These are phyloP conservation scores for Oenanthe sinensis DNA, from an alignment of 129 eudicot species.

Conservation along the genomic window DNA sequence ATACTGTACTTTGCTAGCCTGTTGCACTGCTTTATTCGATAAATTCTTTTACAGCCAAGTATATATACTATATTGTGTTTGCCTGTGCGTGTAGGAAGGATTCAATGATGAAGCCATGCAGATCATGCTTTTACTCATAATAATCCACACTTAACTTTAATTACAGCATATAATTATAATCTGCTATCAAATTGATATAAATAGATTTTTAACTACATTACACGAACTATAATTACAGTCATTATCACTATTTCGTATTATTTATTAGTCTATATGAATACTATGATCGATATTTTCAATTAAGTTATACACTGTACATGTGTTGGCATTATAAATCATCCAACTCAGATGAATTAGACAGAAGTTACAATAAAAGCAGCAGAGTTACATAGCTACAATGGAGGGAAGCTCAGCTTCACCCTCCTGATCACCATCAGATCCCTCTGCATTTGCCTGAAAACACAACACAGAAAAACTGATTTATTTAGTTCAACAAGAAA, in stretches of 20 bases:
- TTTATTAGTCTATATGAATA: background rate
- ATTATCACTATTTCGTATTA: background rate
- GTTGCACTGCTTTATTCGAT: background rate
- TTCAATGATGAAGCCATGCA: no score
- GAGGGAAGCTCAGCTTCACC: conserved; percentile 79
- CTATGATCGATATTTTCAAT: background rate
- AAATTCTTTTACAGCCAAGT: no score
- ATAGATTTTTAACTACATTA: background rate
- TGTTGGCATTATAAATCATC: conserved; percentile 15
- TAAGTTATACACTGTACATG: conserved; percentile 42
- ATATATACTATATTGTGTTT: no score
- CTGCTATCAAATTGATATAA: background rate
- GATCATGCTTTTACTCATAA: no score
- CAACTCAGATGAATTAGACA: background rate
- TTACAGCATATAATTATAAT: no score
- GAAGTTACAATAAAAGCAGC: background rate
- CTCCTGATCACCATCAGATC: conserved; percentile 58
- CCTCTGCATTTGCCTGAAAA: conserved; percentile 32
- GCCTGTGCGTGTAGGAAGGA: no score
- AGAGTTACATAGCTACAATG: conserved; percentile 63
- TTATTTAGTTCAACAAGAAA: background rate
- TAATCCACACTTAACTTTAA: background rate
- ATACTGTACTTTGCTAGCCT: background rate
- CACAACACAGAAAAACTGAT: background rate
- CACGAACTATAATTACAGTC: background rate